Percentiles rank a stretch among this genome's conserved stretches.
phyloP scores from a whole-genome alignment of 2,329 filamentous ascomycete species.

The Cadophora sp. region DNA sequence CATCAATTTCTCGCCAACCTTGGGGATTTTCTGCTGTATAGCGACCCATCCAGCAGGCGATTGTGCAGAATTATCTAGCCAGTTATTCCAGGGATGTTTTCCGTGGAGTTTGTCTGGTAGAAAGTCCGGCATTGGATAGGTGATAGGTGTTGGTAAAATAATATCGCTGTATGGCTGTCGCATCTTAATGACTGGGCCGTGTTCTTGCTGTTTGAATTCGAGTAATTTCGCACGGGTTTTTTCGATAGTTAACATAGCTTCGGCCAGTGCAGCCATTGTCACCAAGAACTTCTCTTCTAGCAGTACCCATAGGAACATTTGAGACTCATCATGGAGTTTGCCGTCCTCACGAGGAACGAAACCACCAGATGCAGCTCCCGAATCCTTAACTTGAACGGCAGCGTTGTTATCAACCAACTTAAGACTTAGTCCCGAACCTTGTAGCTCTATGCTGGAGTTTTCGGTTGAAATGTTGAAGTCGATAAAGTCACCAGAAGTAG shows the following conservation, averaged over 20 bases:
- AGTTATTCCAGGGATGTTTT: slow-evolving; percentile 7
- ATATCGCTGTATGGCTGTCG: not conserved
- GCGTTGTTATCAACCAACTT: not conserved
- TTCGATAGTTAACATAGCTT: slow-evolving; percentile 1
- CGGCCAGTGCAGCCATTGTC: not conserved
- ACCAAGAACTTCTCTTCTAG: not conserved
- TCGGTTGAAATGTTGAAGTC: not conserved
- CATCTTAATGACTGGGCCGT: not conserved
- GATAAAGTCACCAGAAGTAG: not conserved
- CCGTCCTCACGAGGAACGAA: not conserved
- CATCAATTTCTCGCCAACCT: not conserved
- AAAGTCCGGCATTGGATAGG: not conserved
- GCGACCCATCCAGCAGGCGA: not conserved
- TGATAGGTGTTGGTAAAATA: not conserved
- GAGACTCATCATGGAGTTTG: not conserved
- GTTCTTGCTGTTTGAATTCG: not conserved
- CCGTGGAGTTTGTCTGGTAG: slow-evolving; percentile 2
- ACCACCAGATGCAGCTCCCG: not conserved
- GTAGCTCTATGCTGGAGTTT: not conserved
- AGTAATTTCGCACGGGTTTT: not conserved
- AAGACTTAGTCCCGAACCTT: not conserved
- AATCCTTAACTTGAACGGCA: not conserved
- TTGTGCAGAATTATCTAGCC: slow-evolving; percentile 7
- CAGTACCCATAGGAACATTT: not conserved
- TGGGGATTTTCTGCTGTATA: slow-evolving; percentile 10